These are phyloP conservation scores for Vigna nakashimae DNA, from an alignment of 306 rosid species.

Conservation along the genomic window DNA sequence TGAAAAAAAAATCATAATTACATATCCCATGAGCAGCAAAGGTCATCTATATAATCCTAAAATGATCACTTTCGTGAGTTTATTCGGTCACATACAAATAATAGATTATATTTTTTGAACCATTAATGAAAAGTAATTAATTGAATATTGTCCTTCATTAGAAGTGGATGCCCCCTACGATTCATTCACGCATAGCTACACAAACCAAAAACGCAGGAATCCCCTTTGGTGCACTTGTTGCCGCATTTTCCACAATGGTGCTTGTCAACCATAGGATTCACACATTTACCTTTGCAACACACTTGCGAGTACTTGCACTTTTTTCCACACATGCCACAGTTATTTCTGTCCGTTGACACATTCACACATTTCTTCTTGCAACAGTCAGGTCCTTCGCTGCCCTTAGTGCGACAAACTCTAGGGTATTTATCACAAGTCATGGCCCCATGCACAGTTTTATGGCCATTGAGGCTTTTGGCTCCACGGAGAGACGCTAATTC, in stretches of 20 bases:
- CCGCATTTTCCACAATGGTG: conserved; percentile 68
- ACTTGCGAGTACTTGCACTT: conserved; percentile 63
- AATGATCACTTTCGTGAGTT: conserved; percentile 3
- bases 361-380: conserved; percentile 67
- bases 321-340: conserved; percentile 71
- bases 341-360: conserved; percentile 52
- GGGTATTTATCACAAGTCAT: conserved; percentile 66
- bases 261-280: conserved; percentile 52
- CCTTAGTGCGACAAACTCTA: conserved; percentile 49
- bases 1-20: conserved; percentile 14
- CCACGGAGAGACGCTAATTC: conserved; percentile 39
- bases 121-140: background rate
- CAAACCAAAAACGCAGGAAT: conserved; percentile 60
- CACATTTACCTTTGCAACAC: conserved; percentile 73
- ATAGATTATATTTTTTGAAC: background rate
- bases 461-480: conserved; percentile 34
- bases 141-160: background rate
- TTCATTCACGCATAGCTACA: conserved; percentile 62
- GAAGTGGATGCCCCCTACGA: background rate
- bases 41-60: conserved; percentile 22
- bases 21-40: background rate
- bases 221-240: conserved; percentile 61
- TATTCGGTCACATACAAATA: conserved; percentile 23
- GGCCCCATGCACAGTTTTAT: background rate
- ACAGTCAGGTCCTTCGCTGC: conserved; percentile 62